Conservation (phyloP, 2,329 filamentous ascomycete species). For the Cladorrhinum sp. region DNA sequence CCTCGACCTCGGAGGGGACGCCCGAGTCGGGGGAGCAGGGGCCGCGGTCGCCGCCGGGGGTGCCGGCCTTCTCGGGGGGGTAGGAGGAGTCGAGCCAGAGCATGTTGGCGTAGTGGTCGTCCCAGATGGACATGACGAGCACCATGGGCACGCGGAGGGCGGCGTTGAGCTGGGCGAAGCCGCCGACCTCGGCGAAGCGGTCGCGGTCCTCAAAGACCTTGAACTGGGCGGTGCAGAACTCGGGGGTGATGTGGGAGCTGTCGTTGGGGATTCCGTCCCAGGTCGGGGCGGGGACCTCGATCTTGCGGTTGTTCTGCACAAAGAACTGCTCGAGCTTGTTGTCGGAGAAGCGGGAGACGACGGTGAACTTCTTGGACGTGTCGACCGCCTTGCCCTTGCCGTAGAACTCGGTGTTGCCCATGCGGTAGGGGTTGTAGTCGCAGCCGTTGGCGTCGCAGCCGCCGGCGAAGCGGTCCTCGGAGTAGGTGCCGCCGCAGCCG, state of each 20-base stretch:
- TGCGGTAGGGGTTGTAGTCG: slow-evolving; percentile 58
- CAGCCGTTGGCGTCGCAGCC: slow-evolving; percentile 59
- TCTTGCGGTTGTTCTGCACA: slow-evolving; percentile 52
- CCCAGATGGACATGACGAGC: slow-evolving; percentile 54
- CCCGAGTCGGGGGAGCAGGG: slow-evolving; percentile 41
- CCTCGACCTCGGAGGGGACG: slow-evolving; percentile 39
- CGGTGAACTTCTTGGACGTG: slow-evolving; percentile 49
- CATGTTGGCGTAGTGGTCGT: slow-evolving; percentile 67
- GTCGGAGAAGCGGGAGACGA: slow-evolving; percentile 55
- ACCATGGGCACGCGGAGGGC: slow-evolving; percentile 44
- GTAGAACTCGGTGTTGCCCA: slow-evolving; percentile 55
- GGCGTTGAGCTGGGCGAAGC: slow-evolving; percentile 54
- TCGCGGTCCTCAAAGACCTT: slow-evolving; percentile 51
- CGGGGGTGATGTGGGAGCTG: slow-evolving; percentile 50
- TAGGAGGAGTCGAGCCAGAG: slow-evolving; percentile 62
- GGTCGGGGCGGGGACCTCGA: slow-evolving; percentile 40
- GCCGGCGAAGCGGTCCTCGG: slow-evolving; percentile 47
- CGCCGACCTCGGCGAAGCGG: slow-evolving; percentile 55
- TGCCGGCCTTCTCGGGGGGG: slow-evolving; percentile 33
- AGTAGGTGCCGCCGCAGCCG: slow-evolving; percentile 42
- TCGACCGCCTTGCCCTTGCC: slow-evolving; percentile 52
- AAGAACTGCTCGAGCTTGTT: slow-evolving; percentile 54
- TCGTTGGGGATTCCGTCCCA: slow-evolving; percentile 27
- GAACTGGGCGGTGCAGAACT: slow-evolving; percentile 60
- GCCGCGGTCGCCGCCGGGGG: slow-evolving; percentile 43